Base-by-base conservation (phyloP, 441 rosid species). In the Adansonia gregorii region DNA sequence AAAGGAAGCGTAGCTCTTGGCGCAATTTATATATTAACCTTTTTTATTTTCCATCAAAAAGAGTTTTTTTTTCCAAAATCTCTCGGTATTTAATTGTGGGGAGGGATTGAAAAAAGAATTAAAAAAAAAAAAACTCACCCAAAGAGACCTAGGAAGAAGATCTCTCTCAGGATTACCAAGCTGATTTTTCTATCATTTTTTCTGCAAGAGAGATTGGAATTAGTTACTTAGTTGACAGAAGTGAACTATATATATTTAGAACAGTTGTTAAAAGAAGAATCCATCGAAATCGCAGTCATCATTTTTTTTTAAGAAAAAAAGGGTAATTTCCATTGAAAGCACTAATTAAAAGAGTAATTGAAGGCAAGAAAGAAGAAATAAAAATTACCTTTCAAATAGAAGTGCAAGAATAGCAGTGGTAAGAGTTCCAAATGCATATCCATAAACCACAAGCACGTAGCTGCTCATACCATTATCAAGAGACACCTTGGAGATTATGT, bases 401-500 rank as follows among this genome's bases (percentile, higher is more conserved):
- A 22, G 0, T 22, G 65, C 39, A 22, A 60, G 7, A 60, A 24
- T 6, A 10, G 66, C n/a, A 24, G 66, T 11, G 41, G 3, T 61
- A 39, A 61, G 66, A 61, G 66, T 27, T 24, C 17, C 66, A 11
- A 61, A 1, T 3, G 10, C n/a, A 24, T 11, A 3, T 12, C 66
- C 66, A 61, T 61, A 61, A 61, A 61, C 41, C 17, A 27, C 66
- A 60, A 60, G 65, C 15, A 60, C 41, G n/a, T 22, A 60, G 12
- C 65, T 10, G 31, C 65, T 60, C 65, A 24, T 60, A n/a, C 65
- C 65, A 60, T 60, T 60, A 24, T 60, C 39, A 24, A 60, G 39
- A 10, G 65, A 22, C 15, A 22, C 39, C 65, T 60, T 60, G 31
- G 15, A 9, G 65, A 60, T 22, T 60, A 60, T 60, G 65, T 3